Percentiles rank a stretch among this genome's conserved stretches.
Evolutionary conservation across 768 basidiomycete species (phyloP).

Genomic region (Pleurotus citrinopileatus): DNA sequence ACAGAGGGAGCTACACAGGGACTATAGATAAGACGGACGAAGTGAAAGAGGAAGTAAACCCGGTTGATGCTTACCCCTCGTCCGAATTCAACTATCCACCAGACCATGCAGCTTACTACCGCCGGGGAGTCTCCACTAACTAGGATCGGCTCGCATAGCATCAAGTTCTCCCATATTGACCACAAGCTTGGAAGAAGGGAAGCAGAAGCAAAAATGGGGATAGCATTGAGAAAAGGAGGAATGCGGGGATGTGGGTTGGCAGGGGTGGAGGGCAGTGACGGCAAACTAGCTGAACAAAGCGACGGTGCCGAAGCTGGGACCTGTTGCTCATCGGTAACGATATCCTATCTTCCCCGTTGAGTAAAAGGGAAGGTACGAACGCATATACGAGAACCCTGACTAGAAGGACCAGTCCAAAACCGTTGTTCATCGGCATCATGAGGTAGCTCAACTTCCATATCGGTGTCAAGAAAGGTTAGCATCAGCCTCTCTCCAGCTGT

Average conservation of each 20-base stretch:
- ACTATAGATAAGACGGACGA: background rate
- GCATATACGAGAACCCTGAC: constrained; percentile 4
- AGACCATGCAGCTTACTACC: constrained; percentile 81
- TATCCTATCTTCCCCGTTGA: constrained; percentile 4
- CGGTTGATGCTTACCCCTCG: constrained; percentile 56
- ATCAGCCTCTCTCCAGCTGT: constrained; percentile 64
- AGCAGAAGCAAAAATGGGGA: constrained; percentile 57
- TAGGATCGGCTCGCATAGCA: constrained; percentile 87
- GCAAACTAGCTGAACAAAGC: constrained; percentile 19
- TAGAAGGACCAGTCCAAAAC: constrained; percentile 43
- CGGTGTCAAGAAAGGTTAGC: constrained; percentile 80
- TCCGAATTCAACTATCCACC: constrained; percentile 88
- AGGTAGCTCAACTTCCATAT: constrained; percentile 73
- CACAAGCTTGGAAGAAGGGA: constrained; percentile 54
- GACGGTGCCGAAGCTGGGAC: constrained; percentile 67
- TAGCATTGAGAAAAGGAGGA: constrained; percentile 47
- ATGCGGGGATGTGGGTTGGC: constrained; percentile 12
- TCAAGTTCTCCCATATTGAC: constrained; percentile 92
- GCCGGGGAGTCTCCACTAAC: constrained; percentile 79
- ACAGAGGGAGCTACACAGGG: constrained; percentile 72
- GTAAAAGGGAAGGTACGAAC: constrained; percentile 15
- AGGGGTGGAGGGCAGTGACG: background rate
- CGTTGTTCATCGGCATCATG: constrained; percentile 70
- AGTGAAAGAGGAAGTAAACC: background rate
- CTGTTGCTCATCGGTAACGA: constrained; percentile 28